A percentile compares a stretch with the other conserved stretches of the same genome.
Conservation (phyloP, 805 yeast species). For the Yamadazyma philogaea region DNA sequence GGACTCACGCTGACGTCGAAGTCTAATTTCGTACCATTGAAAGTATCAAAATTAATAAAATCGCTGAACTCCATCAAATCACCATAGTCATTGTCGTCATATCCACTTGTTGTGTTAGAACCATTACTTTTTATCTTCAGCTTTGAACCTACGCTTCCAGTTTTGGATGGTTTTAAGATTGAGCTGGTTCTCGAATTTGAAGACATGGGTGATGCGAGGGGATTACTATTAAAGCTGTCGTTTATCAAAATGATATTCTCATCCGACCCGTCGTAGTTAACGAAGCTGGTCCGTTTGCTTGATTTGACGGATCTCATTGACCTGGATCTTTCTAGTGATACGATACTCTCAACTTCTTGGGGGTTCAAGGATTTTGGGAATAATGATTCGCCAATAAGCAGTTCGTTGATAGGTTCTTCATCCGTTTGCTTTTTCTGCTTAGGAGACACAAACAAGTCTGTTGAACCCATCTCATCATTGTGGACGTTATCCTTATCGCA, state of each 20-base stretch:
- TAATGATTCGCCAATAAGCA: conserved; percentile 47
- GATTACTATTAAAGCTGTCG: conserved; percentile 13
- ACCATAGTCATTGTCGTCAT: conserved; percentile 9
- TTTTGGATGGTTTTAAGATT: conserved; percentile 31
- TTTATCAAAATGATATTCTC: conserved; percentile 35
- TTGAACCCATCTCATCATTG: no score
- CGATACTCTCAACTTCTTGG: conserved; percentile 72
- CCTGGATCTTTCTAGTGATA: conserved; percentile 63
- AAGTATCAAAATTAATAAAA: conserved; percentile 37
- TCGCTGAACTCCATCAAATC: conserved; percentile 43
- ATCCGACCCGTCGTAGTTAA: conserved; percentile 40
- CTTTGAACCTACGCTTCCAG: conserved; percentile 9
- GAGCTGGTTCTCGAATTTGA: conserved; percentile 33
- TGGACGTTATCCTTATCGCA: conserved; percentile 7
- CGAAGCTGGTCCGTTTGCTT: conserved; percentile 35
- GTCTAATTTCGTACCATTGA: conserved; percentile 19
- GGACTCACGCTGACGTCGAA: conserved; percentile 12
- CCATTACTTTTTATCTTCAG: not conserved
- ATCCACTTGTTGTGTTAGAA: not conserved
- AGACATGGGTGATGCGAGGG: conserved; percentile 16
- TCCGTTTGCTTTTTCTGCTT: conserved; percentile 6
- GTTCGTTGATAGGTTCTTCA: conserved; percentile 14
- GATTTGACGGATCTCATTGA: conserved; percentile 53
- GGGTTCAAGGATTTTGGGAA: conserved; percentile 69
- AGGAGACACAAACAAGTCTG: conserved; percentile 33